Evolutionary conservation across 2,329 filamentous ascomycete genomes (phyloP).

Genomic region (Aspergillus sp.): DNA sequence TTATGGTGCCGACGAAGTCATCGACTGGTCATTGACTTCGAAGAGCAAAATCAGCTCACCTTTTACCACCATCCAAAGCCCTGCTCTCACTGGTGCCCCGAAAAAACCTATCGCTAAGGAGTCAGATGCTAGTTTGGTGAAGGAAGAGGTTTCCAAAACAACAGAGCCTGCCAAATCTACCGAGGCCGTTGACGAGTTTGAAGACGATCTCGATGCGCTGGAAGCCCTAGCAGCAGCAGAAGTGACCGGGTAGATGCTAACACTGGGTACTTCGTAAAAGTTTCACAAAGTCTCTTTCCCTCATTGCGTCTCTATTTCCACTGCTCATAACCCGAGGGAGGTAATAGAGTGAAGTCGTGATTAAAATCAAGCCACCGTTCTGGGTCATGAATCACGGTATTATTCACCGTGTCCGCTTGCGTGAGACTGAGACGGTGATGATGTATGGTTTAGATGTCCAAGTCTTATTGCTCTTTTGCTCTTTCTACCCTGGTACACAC

Average conservation of each 20-base stretch:
- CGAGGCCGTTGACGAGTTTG: constrained; percentile 38
- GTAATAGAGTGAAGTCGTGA: not conserved
- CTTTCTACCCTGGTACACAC: not conserved
- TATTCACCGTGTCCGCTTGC: not conserved
- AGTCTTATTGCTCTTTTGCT: not conserved
- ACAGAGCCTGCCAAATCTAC: constrained; percentile 18
- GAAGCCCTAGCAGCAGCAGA: constrained; percentile 42
- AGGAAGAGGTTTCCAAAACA: constrained; percentile 15
- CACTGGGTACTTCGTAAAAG: not conserved
- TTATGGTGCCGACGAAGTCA: constrained; percentile 77
- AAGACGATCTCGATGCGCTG: constrained; percentile 46
- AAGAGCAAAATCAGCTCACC: constrained; percentile 19
- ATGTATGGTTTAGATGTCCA: not conserved
- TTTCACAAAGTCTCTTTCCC: not conserved
- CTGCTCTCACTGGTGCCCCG: constrained; percentile 29
- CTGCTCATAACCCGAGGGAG: not conserved
- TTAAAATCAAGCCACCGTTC: not conserved
- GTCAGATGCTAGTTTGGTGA: not conserved
- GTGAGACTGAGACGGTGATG: not conserved
- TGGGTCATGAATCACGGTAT: not conserved
- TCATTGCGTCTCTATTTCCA: not conserved
- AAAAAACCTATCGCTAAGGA: constrained; percentile 15
- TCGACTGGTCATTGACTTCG: constrained; percentile 75
- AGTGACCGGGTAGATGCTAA: constrained; percentile 2
- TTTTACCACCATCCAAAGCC: constrained; percentile 16